Conservation (phyloP, 2,329 filamentous ascomycete species). For the Ophiostoma piceae region DNA sequence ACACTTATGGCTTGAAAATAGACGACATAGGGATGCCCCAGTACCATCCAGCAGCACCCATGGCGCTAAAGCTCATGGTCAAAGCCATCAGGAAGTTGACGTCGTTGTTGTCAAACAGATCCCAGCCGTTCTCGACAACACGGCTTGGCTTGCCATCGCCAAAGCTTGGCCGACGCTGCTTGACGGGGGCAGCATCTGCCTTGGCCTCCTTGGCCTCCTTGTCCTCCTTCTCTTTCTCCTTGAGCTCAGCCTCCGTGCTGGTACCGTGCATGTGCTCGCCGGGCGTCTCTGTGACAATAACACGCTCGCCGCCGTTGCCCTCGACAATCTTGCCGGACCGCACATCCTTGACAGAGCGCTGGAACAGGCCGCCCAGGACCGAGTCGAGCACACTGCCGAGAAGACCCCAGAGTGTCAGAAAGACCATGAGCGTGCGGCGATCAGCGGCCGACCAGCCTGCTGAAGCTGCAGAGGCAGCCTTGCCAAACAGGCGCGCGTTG, state of each 20-base stretch:
- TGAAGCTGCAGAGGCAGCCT: slow-evolving; percentile 33
- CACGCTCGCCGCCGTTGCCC: slow-evolving; percentile 65
- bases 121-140: slow-evolving; percentile 59
- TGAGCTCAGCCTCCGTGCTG: slow-evolving; percentile 30
- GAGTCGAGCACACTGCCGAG: slow-evolving; percentile 83
- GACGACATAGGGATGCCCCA: slow-evolving; percentile 52
- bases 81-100: slow-evolving; percentile 91
- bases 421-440: slow-evolving; percentile 46
- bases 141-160: slow-evolving; percentile 55
- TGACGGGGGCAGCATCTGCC: slow-evolving; percentile 41
- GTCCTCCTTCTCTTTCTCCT: slow-evolving; percentile 35
- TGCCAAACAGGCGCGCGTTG: slow-evolving; percentile 33
- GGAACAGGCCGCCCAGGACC: slow-evolving; percentile 75
- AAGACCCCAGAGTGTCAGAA: slow-evolving; percentile 66
- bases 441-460: slow-evolving; percentile 44
- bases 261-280: slow-evolving; percentile 18
- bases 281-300: slow-evolving; percentile 37
- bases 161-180: slow-evolving; percentile 49
- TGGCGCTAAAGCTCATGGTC: slow-evolving; percentile 71
- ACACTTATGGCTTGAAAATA: slow-evolving; percentile 33
- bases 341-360: slow-evolving; percentile 80
- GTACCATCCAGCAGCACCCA: slow-evolving; percentile 58
- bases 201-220: slow-evolving; percentile 30
- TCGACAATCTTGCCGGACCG: slow-evolving; percentile 84
- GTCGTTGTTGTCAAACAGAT: slow-evolving; percentile 88